Evolutionary conservation across 164 flowering plant genomes (phyloP).

Genomic region (Kalanchoe fedtschenkoi): DNA sequence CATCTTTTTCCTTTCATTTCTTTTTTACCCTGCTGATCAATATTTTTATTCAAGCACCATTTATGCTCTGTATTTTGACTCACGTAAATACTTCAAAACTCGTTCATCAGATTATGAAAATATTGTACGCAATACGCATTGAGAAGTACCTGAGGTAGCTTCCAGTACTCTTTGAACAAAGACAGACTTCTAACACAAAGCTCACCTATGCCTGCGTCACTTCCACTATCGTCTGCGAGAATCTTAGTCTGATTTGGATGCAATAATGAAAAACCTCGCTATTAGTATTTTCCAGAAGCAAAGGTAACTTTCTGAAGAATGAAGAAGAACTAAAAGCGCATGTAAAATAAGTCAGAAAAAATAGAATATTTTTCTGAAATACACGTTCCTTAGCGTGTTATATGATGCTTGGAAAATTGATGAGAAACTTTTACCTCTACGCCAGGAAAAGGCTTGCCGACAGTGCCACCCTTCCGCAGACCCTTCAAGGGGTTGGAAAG

Average conservation of each 20-base stretch:
- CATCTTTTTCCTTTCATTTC: not conserved
- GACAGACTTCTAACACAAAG: conserved; percentile 90
- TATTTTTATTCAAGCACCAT: not conserved
- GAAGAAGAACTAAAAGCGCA: not conserved
- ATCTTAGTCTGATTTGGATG: conserved; percentile 53
- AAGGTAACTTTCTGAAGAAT: not conserved
- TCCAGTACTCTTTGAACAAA: conserved; percentile 90
- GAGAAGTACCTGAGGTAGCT: conserved; percentile 60
- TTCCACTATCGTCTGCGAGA: conserved; percentile 40
- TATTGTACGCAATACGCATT: not conserved
- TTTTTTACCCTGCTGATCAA: too few relatives aligned
- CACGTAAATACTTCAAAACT: too few relatives aligned
- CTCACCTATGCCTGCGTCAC: conserved; percentile 58
- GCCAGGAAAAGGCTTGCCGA: conserved; percentile 92
- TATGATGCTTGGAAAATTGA: not conserved
- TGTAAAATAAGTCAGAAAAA: not conserved
- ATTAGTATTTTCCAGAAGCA: too few relatives aligned
- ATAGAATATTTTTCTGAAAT: not conserved
- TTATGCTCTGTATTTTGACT: not conserved
- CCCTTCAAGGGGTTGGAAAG: conserved; percentile 85
- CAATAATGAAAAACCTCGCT: not conserved
- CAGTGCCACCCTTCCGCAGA: conserved; percentile 77
- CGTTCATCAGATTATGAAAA: not conserved
- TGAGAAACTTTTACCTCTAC: conserved; percentile 58
- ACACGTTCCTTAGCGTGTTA: not conserved